Evolutionary conservation across 2,329 filamentous ascomycete species (phyloP), one percentile per base, ranked within the genome.

Genomic region (Plectosphaerella cucumerina): DNA sequence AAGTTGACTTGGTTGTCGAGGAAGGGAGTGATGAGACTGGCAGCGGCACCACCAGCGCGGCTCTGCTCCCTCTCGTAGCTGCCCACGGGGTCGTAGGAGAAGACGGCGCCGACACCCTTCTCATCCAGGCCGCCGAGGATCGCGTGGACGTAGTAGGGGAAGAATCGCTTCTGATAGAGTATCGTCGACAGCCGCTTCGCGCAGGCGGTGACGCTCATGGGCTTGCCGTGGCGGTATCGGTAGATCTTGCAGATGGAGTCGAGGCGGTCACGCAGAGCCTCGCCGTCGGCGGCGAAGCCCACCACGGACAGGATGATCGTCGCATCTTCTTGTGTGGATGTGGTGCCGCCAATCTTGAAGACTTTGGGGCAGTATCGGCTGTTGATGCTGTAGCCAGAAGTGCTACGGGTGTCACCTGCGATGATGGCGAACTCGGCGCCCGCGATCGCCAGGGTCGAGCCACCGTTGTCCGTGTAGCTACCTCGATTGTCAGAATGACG

Each of bases 1-100:
- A 93, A 93, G 76, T 97, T 97, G 77, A 99, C 94, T 74, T 99
- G 95, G 71, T 99, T 99, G 72, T 99, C 94, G 65, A 99, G 75
- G 80, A 99, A 99, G 2, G 94, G 94, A 89, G 97, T 99, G 73
- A 99, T 99, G 70, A 99, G 75, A 64, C 89, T 94, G 49, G 90
- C 87, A 18, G 92, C 92, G 14, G 94, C 92, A 62, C 94, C 94
- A 41, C 90, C 94, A 34, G 94, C 92, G 58, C 93, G 85, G 75
- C 92, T 97, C 75, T 96, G 90, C 75, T 99, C 94, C 59, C 94
- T 80, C 79, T 99, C 94, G 74, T 97, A 99, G 68, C 90, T 96
- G 60, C 94, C 94, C 41, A 99, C 94, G 1, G 94, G 94, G 67
- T 99, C 94, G 75, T 99, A 99, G 58, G 89, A 94, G 80, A 97